A percentile compares a stretch with the other conserved stretches of the same genome.
Conservation (phyloP, 2,329 filamentous ascomycete genomes). For the Aspergillus uvarum region DNA sequence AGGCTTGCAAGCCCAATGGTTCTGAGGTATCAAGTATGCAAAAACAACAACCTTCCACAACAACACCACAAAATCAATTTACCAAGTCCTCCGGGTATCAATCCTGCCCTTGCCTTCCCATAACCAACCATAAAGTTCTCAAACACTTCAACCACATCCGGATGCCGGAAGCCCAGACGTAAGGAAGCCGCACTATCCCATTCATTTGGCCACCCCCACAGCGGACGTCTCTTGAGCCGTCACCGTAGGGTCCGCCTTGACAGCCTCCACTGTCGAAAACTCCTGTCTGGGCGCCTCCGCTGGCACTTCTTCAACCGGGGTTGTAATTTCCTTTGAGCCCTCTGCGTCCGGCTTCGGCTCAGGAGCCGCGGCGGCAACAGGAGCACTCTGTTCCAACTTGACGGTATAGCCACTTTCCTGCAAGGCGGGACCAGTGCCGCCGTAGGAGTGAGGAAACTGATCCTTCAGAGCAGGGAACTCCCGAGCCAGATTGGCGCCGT, state of each 20-base stretch:
- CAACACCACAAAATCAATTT: slow-evolving; percentile 5
- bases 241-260: slow-evolving; percentile 23
- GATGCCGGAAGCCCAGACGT: neutral
- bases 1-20: slow-evolving; percentile 6
- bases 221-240: slow-evolving; percentile 17
- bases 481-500: slow-evolving; percentile 66
- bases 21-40: slow-evolving; percentile 22
- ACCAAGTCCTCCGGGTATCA: slow-evolving; percentile 9
- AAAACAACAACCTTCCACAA: slow-evolving; percentile 4
- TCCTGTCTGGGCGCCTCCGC: slow-evolving; percentile 16
- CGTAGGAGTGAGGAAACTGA: slow-evolving; percentile 73
- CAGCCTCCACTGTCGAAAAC: slow-evolving; percentile 16
- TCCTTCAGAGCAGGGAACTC: slow-evolving; percentile 61
- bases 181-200: neutral
- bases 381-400: slow-evolving; percentile 26
- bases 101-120: slow-evolving; percentile 3
- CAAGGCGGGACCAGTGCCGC: slow-evolving; percentile 65
- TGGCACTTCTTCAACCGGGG: neutral
- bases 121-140: slow-evolving; percentile 15
- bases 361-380: slow-evolving; percentile 10
- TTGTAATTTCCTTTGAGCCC: slow-evolving; percentile 9
- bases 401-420: slow-evolving; percentile 39
- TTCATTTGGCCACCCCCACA: slow-evolving; percentile 17
- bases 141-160: too few relatives aligned
- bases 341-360: slow-evolving; percentile 14